phyloP scores from a whole-genome alignment of 768 basidiomycete genomes.

The Paxillus involutus region DNA sequence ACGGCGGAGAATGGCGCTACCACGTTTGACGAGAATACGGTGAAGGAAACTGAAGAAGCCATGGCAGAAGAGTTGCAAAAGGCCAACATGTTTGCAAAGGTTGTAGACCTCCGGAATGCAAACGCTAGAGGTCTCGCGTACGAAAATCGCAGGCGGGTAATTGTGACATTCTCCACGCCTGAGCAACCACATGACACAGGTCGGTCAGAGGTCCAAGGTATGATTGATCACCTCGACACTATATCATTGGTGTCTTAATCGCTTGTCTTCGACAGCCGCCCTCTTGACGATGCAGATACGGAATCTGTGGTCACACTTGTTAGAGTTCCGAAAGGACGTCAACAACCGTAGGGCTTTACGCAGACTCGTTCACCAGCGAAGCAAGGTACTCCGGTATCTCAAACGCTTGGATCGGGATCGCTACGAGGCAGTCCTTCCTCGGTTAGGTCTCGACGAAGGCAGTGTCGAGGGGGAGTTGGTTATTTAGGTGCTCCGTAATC shows the following conservation, averaged over 20 bases:
- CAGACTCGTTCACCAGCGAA: constrained; percentile 77
- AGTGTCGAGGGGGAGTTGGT: constrained; percentile 91
- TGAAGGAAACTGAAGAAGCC: constrained; percentile 23
- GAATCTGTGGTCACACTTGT: constrained; percentile 75
- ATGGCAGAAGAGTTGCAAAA: constrained; percentile 42
- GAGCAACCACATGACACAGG: constrained; percentile 75
- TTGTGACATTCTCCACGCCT: constrained; percentile 73
- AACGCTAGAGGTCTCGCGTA: constrained; percentile 83
- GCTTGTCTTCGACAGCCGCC: constrained; percentile 56
- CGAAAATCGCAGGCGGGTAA: constrained; percentile 81
- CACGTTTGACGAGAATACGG: constrained; percentile 15
- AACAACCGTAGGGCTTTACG: constrained; percentile 77
- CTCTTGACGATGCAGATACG: constrained; percentile 85
- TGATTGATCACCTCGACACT: background rate
- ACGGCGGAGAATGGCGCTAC: constrained; percentile 35
- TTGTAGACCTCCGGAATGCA: constrained; percentile 86
- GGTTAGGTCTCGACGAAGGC: constrained; percentile 73
- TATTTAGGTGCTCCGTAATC: constrained; percentile 40
- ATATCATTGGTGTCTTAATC: constrained; percentile 1
- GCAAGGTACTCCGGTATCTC: constrained; percentile 80
- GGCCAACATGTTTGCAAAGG: constrained; percentile 56
- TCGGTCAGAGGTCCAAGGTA: constrained; percentile 89
- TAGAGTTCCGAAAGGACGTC: constrained; percentile 68
- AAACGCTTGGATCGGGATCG: constrained; percentile 61
- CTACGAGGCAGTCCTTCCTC: constrained; percentile 70